Base-by-base conservation (phyloP, 805 yeast genomes). In the Priceomyces melissophilus region DNA sequence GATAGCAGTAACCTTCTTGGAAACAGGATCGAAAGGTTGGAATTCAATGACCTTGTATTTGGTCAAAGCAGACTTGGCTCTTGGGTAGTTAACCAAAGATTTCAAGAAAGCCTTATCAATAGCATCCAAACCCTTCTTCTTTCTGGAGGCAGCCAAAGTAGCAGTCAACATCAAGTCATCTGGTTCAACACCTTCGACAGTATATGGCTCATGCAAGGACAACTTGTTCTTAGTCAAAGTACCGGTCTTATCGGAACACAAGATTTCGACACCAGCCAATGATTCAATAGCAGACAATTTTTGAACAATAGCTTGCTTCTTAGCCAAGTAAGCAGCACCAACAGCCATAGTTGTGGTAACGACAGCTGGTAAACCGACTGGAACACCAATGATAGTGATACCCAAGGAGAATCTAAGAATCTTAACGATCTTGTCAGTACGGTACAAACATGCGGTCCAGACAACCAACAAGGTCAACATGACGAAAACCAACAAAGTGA, bases 301-400 rank as follows among this genome's bases (percentile, higher is more conserved):
- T 75, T 89, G 96, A 60, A 89, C 97, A 78, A 89, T 89, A 57
- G 96, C 96, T 75, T 87, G 87, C 75, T 88, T 89, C 81, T 88
- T 87, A 61, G 96, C 96, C 65, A 89, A 78, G 84, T 89, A 87
- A 65, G 96, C 96, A 69, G 96, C 97, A 82, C 97, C 97, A 73
- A 90, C 97, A 71, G 97, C 97, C 96, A 89, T 88, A 69, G 96
- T 89, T 61, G 96, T 89, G 78, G 96, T 89, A 56, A 88, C 96
- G 64, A 89, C 96, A 68, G 96, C 96, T 70, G 96, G 96, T 68
- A 89, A 82, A 85, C 96, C 96, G 55, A 89, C 96, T 69, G 96
- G 96, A 58, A 89, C 96, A 84, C 96, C 96, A 59, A 89, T 84
- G 73, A 89, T 87, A 76, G 96, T 89, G 70, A 89, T 88, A 57